phyloP scores from a whole-genome alignment of 129 eudicot genomes.

The Apium graveolens region DNA sequence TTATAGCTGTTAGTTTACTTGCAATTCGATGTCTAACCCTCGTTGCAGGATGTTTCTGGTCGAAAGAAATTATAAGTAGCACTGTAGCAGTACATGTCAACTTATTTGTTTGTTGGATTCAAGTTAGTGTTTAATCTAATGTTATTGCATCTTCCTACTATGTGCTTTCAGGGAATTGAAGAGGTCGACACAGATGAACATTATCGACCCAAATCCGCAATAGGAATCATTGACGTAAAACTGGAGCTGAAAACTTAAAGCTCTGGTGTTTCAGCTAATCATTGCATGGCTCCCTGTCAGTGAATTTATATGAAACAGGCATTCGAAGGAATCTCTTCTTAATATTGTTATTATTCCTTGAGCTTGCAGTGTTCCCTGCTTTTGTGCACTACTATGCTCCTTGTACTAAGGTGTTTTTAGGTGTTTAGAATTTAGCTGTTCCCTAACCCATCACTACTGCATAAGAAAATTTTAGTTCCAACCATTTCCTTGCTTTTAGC shows the following conservation, averaged over 20 bases:
- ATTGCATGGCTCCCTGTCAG: not conserved
- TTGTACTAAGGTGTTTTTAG: not conserved
- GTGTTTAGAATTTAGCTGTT: not conserved
- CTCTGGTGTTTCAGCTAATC: not conserved
- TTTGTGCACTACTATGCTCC: not conserved
- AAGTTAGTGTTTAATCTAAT: not conserved
- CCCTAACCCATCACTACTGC: not conserved
- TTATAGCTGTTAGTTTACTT: not conserved
- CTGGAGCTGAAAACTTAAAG: conserved; percentile 49
- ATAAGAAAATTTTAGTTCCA: not conserved
- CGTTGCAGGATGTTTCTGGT: not conserved
- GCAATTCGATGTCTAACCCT: not conserved
- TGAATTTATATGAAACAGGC: not conserved
- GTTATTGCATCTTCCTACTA: not conserved
- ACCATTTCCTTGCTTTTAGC: too few species aligned
- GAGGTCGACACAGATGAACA: conserved; percentile 86
- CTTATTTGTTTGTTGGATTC: not conserved
- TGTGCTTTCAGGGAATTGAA: conserved; percentile 63
- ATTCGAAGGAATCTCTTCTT: not conserved
- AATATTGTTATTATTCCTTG: not conserved
- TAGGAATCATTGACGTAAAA: conserved; percentile 62
- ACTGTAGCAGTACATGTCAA: not conserved
- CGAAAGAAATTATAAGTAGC: not conserved
- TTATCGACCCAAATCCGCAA: conserved; percentile 76
- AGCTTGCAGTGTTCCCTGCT: not conserved